phyloP scores from a whole-genome alignment of 2,329 filamentous ascomycete genomes.

The Fusarium tjaetaba region DNA sequence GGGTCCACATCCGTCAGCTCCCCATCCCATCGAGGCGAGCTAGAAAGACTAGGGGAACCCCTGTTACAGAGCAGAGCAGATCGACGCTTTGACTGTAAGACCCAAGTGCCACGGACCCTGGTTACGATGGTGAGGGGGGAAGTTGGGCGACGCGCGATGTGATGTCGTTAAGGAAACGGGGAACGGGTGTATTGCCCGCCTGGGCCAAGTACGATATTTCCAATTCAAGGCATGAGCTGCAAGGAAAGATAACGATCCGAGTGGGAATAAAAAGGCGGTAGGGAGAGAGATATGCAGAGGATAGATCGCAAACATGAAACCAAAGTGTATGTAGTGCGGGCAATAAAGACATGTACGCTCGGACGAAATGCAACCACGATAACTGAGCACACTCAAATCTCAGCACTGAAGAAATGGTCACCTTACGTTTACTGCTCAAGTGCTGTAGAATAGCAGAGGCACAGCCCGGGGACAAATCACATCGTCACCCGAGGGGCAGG shows the following conservation, averaged over 20 bases:
- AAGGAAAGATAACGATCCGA: neutral
- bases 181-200: slow-evolving; percentile 1
- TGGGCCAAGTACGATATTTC: neutral
- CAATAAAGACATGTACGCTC: slow-evolving; percentile 9
- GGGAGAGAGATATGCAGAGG: neutral
- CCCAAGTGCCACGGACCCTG: neutral
- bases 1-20: slow-evolving; percentile 14
- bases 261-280: neutral
- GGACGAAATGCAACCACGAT: neutral
- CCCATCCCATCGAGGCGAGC: slow-evolving; percentile 10
- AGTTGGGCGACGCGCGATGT: neutral
- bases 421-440: neutral
- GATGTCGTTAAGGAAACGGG: neutral
- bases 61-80: slow-evolving; percentile 1
- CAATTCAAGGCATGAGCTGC: neutral
- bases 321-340: neutral
- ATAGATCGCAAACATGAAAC: neutral
- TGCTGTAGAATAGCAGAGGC: neutral
- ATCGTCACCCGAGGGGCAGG: neutral
- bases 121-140: neutral
- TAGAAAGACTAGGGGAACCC: neutral
- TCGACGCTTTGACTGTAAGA: slow-evolving; percentile 32
- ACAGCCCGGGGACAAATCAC: neutral
- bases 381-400: neutral
- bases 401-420: neutral